phyloP scores from a whole-genome alignment of 768 basidiomycete genomes.

The Podaxis rugospora region DNA sequence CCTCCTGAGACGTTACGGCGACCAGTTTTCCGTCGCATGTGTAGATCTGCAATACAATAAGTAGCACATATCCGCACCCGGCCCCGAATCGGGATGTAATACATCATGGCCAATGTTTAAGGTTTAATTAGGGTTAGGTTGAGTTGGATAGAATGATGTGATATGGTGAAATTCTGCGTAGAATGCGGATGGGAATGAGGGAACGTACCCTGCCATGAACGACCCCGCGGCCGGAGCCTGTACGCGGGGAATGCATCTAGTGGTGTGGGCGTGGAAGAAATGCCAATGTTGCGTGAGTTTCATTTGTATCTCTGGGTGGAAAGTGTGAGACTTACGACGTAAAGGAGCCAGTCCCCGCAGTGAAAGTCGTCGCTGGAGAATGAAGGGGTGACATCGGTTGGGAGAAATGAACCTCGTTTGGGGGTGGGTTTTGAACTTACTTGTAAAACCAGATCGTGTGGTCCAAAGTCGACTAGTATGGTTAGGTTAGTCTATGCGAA shows the following conservation, averaged over 20 bases:
- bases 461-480: conserved; percentile 61
- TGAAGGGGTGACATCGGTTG: neutral
- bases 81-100: neutral
- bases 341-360: conserved; percentile 78
- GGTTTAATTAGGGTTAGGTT: neutral
- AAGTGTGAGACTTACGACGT: conserved; percentile 51
- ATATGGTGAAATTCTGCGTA: neutral
- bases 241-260: conserved; percentile 33
- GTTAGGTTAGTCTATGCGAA: neutral
- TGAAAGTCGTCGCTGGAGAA: conserved; percentile 60
- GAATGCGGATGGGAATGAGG: neutral
- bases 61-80: neutral
- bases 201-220: conserved; percentile 63
- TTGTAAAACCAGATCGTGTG: conserved; percentile 79
- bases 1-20: conserved; percentile 80
- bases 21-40: conserved; percentile 61
- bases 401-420: neutral
- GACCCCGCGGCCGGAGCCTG: conserved; percentile 62
- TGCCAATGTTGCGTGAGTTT: conserved; percentile 12
- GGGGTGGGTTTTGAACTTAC: conserved; percentile 31
- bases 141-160: neutral
- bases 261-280: neutral
- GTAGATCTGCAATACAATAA: conserved; percentile 47
- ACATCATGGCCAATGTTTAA: neutral
- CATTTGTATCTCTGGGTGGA: neutral